These are phyloP conservation scores for Nematocida parisii DNA, from an alignment of 371 early-diverging fungal genomes.

Conservation along the genomic window DNA sequence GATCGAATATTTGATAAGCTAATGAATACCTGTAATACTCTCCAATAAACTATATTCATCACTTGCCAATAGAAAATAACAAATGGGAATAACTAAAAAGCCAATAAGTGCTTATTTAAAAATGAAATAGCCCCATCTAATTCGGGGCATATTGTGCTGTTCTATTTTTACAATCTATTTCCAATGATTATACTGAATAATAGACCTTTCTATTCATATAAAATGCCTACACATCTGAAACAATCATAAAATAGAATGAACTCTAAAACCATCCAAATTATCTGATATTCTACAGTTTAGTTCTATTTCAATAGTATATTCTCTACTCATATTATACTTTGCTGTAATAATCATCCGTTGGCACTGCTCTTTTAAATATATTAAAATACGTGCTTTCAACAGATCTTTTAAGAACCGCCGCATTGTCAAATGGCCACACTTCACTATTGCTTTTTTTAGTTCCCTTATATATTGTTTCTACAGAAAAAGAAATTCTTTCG, in stretches of 20 bases:
- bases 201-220: no score
- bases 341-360: not conserved
- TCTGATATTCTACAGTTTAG: no score
- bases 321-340: not conserved
- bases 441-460: not conserved
- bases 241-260: no score
- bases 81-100: no score
- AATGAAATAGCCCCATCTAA: no score
- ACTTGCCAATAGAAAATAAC: not conserved
- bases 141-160: no score
- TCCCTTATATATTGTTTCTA: constrained; percentile 12
- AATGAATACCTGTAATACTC: not conserved
- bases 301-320: no score
- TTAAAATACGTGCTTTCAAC: not conserved
- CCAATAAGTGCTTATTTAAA: no score
- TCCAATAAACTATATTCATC: not conserved
- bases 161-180: no score
- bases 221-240: no score
- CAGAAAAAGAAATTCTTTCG: constrained; percentile 33
- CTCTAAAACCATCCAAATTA: no score
- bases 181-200: no score
- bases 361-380: not conserved
- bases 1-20: not conserved
- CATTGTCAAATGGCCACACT: constrained; percentile 2
- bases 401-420: not conserved